Evolutionary conservation across 495 filamentous ascomycete genomes (phyloP), one percentile per base, ranked within the genome.

Genomic region (Aspergillus leporis): DNA sequence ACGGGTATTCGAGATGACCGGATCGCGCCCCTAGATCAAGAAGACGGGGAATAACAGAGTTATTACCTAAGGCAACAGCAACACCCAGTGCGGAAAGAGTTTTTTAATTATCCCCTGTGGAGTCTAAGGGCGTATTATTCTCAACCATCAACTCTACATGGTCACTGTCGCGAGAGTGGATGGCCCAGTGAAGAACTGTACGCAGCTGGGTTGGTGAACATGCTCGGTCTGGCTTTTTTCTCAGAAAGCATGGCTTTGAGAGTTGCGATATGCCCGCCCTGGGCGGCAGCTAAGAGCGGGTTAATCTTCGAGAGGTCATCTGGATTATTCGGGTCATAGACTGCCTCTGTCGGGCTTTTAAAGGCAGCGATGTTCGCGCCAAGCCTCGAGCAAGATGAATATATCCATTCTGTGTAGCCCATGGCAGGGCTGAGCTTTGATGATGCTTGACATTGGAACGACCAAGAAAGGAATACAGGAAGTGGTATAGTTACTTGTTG

Each of bases 101-200:
- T 13, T 41, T 14, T 3, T 12, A 14, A 1, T 40, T 9, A 40
- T 23, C 16, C 40, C 16, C 31, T 10, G 19, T 14, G 28, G 51
- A 5, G 9, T 22, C 16, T 10, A 45, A 5, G 56, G 56, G 16
- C n/a, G 56, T 18, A 9, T 21, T 19, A 32, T 52, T 10, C 34
- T 51, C 21, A 23, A 59, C 1, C 49, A 59, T 31, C 34, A 59
- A n/a, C 32, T 59, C 48, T 23, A 59, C 49, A 25, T 45, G 21
- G 14, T 53, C 3, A 9, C 25, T 6, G n/a, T 34, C n/a, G 38
- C 32, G 36, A 14, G 47, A 28, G 4, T 34, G 48, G 16, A 59
- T n/a, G 18, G 56, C 48, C 47, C 47, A 59, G 34, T 52, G 49
- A 14, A 59, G 48, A 13, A 47, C 48, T 16, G 48, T 52, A 5